Conservation (phyloP, 1,284 basidiomycete genomes). For the Cryptococcus sp. region DNA sequence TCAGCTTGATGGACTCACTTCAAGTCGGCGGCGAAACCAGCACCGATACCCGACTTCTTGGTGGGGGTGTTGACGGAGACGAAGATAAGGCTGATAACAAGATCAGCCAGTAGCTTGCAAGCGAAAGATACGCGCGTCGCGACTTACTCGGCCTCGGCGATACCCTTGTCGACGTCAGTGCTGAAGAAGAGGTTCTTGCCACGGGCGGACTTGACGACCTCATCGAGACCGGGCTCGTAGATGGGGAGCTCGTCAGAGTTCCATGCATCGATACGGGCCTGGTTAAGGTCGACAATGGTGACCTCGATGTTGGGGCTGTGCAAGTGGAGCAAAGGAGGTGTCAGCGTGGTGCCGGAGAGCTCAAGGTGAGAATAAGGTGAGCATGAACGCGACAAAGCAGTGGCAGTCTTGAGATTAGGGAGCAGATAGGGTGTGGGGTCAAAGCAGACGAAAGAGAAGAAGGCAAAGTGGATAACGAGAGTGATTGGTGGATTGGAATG, state of each 20-base stretch:
- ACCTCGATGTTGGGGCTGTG: slow-evolving; percentile 82
- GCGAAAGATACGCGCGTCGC: neutral
- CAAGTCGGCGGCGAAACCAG: slow-evolving; percentile 95
- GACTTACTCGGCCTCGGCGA: slow-evolving; percentile 78
- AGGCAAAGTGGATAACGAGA: neutral
- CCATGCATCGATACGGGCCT: slow-evolving; percentile 93
- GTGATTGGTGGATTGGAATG: neutral
- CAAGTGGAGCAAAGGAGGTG: neutral
- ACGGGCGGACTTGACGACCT: slow-evolving; percentile 82
- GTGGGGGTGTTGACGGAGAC: slow-evolving; percentile 86
- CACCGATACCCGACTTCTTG: slow-evolving; percentile 95
- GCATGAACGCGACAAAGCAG: neutral
- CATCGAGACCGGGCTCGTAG: slow-evolving; percentile 96
- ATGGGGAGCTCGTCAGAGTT: slow-evolving; percentile 70
- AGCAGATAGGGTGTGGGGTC: neutral
- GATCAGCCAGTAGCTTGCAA: neutral
- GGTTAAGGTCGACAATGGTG: slow-evolving; percentile 97
- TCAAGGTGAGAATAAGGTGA: neutral
- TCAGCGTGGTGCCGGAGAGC: slow-evolving; percentile 4
- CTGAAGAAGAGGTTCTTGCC: slow-evolving; percentile 97
- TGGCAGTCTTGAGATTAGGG: neutral
- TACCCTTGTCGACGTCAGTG: slow-evolving; percentile 89
- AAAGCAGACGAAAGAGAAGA: neutral
- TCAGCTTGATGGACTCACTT: slow-evolving; percentile 64
- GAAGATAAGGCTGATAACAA: slow-evolving; percentile 56